phyloP scores from a whole-genome alignment of 257 asterid species.

The Solanum bulbocastanum region DNA sequence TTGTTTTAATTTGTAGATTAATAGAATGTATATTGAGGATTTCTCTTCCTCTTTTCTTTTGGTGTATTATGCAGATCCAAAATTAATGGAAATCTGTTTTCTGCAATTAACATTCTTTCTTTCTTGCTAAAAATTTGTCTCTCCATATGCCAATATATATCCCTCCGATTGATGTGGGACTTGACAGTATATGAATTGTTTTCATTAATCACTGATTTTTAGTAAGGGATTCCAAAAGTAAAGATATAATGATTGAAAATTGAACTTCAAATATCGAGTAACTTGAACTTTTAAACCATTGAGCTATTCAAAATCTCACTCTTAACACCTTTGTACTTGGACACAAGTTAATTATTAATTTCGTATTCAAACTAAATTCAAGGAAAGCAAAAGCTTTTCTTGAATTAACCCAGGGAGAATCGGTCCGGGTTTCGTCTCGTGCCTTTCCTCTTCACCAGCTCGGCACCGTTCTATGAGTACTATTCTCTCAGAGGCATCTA shows the following conservation, averaged over 20 bases:
- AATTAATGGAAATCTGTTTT: not conserved
- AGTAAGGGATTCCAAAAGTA: not conserved
- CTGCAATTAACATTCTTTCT: not conserved
- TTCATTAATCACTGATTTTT: not conserved
- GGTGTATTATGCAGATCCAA: not conserved
- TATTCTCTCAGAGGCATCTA: constrained; percentile 46
- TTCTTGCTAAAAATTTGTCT: not conserved
- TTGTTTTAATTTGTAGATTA: not conserved
- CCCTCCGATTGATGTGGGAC: not conserved
- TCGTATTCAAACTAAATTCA: not conserved
- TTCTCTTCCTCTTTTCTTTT: not conserved
- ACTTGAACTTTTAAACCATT: no score
- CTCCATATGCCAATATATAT: not conserved
- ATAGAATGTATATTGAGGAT: not conserved
- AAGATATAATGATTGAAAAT: not conserved
- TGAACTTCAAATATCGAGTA: not conserved
- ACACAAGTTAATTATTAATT: not conserved
- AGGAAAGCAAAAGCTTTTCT: constrained; percentile 28
- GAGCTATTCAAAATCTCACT: not conserved
- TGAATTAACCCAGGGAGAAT: constrained; percentile 14
- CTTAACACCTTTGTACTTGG: no score
- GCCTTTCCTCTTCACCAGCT: constrained; percentile 34
- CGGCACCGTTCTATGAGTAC: constrained; percentile 41
- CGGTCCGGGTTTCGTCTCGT: constrained; percentile 27
- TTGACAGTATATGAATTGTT: not conserved